Evolutionary conservation across 2,329 filamentous ascomycete species (phyloP).

Genomic region (Daldinia eschscholtzii): DNA sequence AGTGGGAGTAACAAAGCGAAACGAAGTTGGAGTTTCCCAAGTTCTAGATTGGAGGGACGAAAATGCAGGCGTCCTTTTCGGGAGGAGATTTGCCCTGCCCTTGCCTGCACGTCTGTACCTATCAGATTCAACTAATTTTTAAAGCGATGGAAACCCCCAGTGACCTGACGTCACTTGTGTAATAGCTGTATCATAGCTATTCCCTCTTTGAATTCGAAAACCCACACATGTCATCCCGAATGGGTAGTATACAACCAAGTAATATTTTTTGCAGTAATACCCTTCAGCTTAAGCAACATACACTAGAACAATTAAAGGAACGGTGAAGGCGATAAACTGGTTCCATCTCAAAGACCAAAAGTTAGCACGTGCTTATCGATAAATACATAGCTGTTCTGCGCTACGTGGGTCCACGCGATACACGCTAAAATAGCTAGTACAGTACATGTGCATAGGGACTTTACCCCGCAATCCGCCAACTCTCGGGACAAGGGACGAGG

Average conservation of each 20-base stretch:
- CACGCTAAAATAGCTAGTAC: slow-evolving; percentile 6
- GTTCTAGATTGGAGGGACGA: slow-evolving; percentile 28
- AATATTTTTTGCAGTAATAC: background rate
- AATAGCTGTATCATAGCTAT: slow-evolving; percentile 18
- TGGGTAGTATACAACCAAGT: background rate
- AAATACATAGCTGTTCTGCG: slow-evolving; percentile 12
- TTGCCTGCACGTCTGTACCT: slow-evolving; percentile 27
- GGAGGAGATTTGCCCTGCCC: slow-evolving; percentile 17
- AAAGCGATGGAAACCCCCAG: slow-evolving; percentile 25
- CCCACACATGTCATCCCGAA: background rate
- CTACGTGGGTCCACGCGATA: slow-evolving; percentile 9
- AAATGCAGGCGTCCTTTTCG: slow-evolving; percentile 28
- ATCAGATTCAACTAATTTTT: slow-evolving; percentile 32
- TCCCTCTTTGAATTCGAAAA: background rate
- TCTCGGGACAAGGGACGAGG: slow-evolving; percentile 39
- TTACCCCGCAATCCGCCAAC: slow-evolving; percentile 42
- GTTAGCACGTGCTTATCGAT: slow-evolving; percentile 43
- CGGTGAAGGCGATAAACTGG: background rate
- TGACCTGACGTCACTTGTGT: slow-evolving; percentile 34
- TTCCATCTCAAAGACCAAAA: slow-evolving; percentile 5
- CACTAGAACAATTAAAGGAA: background rate
- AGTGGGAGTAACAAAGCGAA: slow-evolving; percentile 9
- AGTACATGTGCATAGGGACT: slow-evolving; percentile 34
- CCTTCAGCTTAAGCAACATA: background rate
- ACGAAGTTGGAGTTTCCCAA: slow-evolving; percentile 14